Percentiles rank a stretch among this genome's conserved stretches.
These are phyloP conservation scores for Ciborinia camelliae DNA, from an alignment of 2,329 filamentous ascomycete genomes.

Conservation along the genomic window DNA sequence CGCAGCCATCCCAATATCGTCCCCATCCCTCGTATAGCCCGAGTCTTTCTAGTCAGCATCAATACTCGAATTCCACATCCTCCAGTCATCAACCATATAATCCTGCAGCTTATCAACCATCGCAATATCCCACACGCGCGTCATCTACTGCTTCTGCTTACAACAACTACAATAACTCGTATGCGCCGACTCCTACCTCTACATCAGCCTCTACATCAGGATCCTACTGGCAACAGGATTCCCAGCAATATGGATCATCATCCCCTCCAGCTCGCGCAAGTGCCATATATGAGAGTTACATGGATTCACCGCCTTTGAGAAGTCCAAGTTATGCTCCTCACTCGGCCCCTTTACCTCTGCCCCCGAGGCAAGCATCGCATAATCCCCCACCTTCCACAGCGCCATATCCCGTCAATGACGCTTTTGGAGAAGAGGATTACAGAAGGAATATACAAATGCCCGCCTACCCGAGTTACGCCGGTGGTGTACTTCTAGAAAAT, in stretches of 20 bases:
- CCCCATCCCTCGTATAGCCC: conserved; percentile 48
- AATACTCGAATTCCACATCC: conserved; percentile 44
- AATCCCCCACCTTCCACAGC: conserved; percentile 25
- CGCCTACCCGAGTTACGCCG: conserved; percentile 30
- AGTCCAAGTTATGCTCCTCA: conserved; percentile 29
- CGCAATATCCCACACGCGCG: conserved; percentile 55
- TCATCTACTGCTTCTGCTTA: conserved; percentile 52
- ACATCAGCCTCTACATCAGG: conserved; percentile 45
- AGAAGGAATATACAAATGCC: conserved; percentile 22
- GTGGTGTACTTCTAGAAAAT: conserved; percentile 20
- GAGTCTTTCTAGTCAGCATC: conserved; percentile 37
- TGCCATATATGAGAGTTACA: conserved; percentile 29
- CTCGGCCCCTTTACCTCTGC: conserved; percentile 30
- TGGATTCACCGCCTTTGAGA: conserved; percentile 24
- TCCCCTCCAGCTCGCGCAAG: conserved; percentile 30
- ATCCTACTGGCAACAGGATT: conserved; percentile 27
- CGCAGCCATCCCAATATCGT: conserved; percentile 43
- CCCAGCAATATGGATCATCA: conserved; percentile 28
- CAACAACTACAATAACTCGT: conserved; percentile 41
- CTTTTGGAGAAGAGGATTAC: conserved; percentile 30
- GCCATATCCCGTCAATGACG: conserved; percentile 33
- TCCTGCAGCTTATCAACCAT: conserved; percentile 48
- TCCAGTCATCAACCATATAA: conserved; percentile 61
- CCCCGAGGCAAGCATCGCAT: conserved; percentile 30
- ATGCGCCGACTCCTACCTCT: conserved; percentile 42